Conservation (phyloP, 352 stramenopile species). For the Globisporangium uncinulatum region DNA sequence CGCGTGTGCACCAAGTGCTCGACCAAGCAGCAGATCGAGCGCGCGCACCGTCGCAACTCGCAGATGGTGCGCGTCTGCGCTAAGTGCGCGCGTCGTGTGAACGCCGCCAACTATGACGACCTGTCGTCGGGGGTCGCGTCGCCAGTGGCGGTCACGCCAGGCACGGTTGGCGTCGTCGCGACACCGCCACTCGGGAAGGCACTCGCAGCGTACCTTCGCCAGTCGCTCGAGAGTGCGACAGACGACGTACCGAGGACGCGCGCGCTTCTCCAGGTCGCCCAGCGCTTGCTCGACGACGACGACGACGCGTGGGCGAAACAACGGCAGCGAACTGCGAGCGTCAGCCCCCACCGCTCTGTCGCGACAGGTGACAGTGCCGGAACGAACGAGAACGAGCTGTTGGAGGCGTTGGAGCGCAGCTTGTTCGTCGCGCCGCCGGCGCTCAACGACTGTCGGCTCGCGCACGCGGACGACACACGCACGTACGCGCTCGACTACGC, state of each 20-base stretch:
- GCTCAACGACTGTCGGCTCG: conserved; percentile 20
- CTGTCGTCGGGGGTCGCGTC: conserved; percentile 18
- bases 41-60: conserved; percentile 15
- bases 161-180: conserved; percentile 7
- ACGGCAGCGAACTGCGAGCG: background rate
- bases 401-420: conserved; percentile 16
- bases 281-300: conserved; percentile 29
- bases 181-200: conserved; percentile 17
- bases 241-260: conserved; percentile 19
- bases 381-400: conserved; percentile 11
- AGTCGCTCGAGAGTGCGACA: conserved; percentile 32
- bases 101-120: conserved; percentile 50
- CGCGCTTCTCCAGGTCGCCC: conserved; percentile 43
- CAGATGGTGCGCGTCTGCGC: conserved; percentile 36
- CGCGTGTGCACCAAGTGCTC: conserved; percentile 51
- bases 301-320: conserved; percentile 4
- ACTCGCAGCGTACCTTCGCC: conserved; percentile 32
- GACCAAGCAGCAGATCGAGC: conserved; percentile 24
- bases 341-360: conserved; percentile 7
- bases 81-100: conserved; percentile 46
- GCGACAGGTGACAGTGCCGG: background rate
- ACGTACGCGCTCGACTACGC: conserved; percentile 21
- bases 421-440: conserved; percentile 16
- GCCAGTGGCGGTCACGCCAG: conserved; percentile 17
- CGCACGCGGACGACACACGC: conserved; percentile 19